phyloP scores from a whole-genome alignment of 2,329 filamentous ascomycete genomes.

The Juglanconis oblonga region DNA sequence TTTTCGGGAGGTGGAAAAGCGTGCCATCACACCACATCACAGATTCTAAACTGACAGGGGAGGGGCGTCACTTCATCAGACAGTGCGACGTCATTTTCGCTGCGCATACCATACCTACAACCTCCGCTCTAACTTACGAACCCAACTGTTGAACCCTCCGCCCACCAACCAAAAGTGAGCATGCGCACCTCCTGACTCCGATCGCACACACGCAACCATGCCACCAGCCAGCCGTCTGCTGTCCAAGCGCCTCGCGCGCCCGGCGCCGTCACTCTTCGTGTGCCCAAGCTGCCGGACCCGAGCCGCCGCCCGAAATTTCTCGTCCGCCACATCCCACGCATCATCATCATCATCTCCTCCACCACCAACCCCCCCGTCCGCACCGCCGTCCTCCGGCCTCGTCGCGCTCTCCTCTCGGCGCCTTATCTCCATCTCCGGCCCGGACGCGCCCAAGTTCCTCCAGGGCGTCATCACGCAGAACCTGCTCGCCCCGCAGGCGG shows the following conservation, averaged over 20 bases:
- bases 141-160: not conserved
- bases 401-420: slow-evolving; percentile 67
- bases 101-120: not conserved
- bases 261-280: slow-evolving; percentile 6
- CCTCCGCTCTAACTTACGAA: too few relatives aligned
- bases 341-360: slow-evolving; percentile 12
- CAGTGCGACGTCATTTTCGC: not conserved
- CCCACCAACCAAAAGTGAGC: not conserved
- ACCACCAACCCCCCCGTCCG: slow-evolving; percentile 27
- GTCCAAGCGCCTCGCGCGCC: not conserved
- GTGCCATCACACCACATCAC: too few relatives aligned
- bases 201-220: not conserved
- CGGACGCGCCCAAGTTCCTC: slow-evolving; percentile 78
- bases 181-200: not conserved
- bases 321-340: slow-evolving; percentile 1
- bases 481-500: slow-evolving; percentile 42
- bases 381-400: slow-evolving; percentile 45
- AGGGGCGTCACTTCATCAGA: too few relatives aligned
- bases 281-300: slow-evolving; percentile 12
- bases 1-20: too few relatives aligned
- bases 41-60: too few relatives aligned
- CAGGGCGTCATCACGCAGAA: slow-evolving; percentile 83
- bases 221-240: not conserved
- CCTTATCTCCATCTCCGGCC: slow-evolving; percentile 75
- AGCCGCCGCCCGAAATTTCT: slow-evolving; percentile 3